Conservation (phyloP, 352 stramenopile genomes). For the Phytophthora pistaciae region DNA sequence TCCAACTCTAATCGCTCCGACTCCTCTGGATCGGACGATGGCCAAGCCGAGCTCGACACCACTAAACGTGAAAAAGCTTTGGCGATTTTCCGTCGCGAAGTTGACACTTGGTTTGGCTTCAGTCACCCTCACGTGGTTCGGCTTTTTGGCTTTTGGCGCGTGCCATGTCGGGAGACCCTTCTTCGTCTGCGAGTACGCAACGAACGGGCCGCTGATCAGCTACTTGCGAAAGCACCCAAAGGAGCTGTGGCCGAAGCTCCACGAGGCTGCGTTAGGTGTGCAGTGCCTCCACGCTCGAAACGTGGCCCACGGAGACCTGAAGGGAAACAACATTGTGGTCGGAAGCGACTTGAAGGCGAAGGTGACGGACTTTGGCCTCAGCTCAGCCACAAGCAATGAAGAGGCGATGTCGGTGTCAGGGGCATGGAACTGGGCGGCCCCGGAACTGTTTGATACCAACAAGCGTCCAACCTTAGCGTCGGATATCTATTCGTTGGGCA, state of each 20-base stretch:
- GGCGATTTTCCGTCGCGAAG: not conserved
- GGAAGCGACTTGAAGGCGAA: no score
- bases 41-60: not conserved
- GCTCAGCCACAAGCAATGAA: no score
- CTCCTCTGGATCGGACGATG: not conserved
- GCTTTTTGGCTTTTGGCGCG: no score
- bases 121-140: no score
- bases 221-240: not conserved
- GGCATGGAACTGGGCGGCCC: no score
- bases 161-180: no score
- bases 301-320: conserved; percentile 5
- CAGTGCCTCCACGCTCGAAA: conserved; percentile 6
- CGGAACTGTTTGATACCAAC: no score
- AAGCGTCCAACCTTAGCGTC: not conserved
- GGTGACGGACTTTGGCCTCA: not conserved
- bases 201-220: not conserved
- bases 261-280: not conserved
- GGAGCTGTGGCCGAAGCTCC: not conserved
- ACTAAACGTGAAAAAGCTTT: not conserved
- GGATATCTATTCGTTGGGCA: not conserved
- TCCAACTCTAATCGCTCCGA: no score
- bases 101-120: no score
- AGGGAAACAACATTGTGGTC: no score
- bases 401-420: no score
- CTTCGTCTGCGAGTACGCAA: not conserved